Evolutionary conservation across 208 protist species (phyloP).

Genomic region (Cochliopodium minus): DNA sequence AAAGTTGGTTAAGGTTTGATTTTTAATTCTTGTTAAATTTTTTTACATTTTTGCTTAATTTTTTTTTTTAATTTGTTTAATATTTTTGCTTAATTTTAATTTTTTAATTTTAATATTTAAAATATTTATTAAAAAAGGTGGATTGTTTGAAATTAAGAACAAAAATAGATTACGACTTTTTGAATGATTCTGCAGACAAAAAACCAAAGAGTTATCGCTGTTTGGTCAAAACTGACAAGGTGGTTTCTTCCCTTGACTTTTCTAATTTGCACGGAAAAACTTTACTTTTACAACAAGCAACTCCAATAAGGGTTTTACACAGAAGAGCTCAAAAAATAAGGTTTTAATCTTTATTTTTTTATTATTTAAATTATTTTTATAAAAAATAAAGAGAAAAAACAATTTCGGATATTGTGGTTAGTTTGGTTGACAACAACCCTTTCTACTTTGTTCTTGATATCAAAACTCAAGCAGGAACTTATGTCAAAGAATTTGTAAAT

Average conservation of each 20-base stretch:
- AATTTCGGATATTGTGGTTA: slow-evolving; percentile 55
- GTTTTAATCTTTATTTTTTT: too few species aligned
- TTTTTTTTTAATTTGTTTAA: too few species aligned
- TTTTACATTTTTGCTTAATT: too few species aligned
- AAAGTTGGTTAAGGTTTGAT: neutral
- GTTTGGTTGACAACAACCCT: slow-evolving; percentile 39
- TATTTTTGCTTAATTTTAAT: too few species aligned
- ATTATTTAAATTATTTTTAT: too few species aligned
- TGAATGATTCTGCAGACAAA: slow-evolving; percentile 55
- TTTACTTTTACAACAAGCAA: slow-evolving; percentile 62
- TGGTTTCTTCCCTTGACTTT: slow-evolving; percentile 32
- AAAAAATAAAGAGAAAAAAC: slow-evolving; percentile 47
- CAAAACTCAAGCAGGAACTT: slow-evolving; percentile 76
- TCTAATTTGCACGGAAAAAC: too few species aligned
- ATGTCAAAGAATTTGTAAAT: slow-evolving; percentile 95
- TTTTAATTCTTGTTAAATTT: neutral
- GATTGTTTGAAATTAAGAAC: too few species aligned
- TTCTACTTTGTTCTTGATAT: slow-evolving; percentile 70
- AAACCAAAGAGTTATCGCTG: slow-evolving; percentile 67
- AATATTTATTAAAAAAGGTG: too few species aligned
- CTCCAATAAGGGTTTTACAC: slow-evolving; percentile 79
- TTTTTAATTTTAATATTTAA: too few species aligned
- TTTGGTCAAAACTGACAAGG: slow-evolving; percentile 50
- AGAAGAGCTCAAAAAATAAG: slow-evolving; percentile 53
- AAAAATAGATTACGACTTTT: too few species aligned